phyloP scores from a whole-genome alignment of 805 yeast species.

The Lipomyces kockii region DNA sequence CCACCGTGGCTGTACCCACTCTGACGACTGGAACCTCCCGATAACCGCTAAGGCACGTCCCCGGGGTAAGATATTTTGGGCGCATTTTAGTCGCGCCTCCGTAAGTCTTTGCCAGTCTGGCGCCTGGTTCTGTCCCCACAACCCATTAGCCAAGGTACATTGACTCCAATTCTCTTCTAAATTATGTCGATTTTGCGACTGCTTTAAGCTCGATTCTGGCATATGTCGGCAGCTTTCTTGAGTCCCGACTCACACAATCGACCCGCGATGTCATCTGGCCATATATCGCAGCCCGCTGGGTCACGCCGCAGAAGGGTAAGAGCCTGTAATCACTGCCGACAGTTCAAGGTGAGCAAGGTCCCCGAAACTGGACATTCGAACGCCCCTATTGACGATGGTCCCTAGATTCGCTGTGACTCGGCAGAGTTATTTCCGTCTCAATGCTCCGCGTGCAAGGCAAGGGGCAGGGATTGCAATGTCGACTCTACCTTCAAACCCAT shows the following conservation, averaged over 20 bases:
- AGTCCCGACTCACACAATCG: background rate
- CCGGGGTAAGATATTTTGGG: too few species aligned
- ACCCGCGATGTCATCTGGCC: background rate
- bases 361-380: background rate
- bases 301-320: background rate
- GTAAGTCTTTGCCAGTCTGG: too few species aligned
- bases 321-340: background rate
- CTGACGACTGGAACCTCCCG: too few species aligned
- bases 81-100: too few species aligned
- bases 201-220: background rate
- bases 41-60: too few species aligned
- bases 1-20: too few species aligned
- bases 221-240: background rate
- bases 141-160: background rate
- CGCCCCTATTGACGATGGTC: background rate
- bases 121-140: background rate
- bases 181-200: background rate
- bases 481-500: slow-evolving; percentile 4
- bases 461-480: background rate
- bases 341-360: background rate
- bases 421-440: background rate
- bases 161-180: background rate
- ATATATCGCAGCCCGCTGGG: background rate
- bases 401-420: slow-evolving; percentile 7
- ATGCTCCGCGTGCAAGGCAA: slow-evolving; percentile 1